Evolutionary conservation across 73 alveolate genomes (phyloP), one percentile per base, ranked within the genome.

Genomic region (Paramecium biaurelia): DNA sequence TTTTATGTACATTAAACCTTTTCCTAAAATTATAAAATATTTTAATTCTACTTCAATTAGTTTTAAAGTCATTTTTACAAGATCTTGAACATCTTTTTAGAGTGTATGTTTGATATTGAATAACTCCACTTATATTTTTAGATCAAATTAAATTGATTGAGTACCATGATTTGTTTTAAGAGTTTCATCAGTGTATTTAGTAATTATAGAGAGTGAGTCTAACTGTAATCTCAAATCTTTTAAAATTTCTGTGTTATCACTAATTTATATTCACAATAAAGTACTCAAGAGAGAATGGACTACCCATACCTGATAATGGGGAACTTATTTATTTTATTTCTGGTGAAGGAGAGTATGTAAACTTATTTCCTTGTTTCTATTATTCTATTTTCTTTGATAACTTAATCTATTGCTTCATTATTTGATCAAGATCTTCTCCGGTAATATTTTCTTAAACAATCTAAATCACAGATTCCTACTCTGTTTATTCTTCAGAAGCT

Each of bases 61-160:
- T 15, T 72, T 38, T 26, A 72, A 72, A 35, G 86, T 37, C 58
- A 35, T 15, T 72, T 72, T 72, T 11, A 72, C 58, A 2, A 35
- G 35, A 35, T 72, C 86, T 32, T 72, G 37, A 38, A 72, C 59
- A 1, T 35, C 58, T 37, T 34, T 63, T 63, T 63, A 32, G 20
- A 63, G 45, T 4, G 59, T 72, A 14, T 72, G 37, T 72, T 72
- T 72, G 8, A 72, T 72, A n/a, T 72, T 72, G 86, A 72, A 72
- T 9, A 72, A 72, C n/a, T 72, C 86, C 8, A 72, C 58, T 37
- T 72, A 37, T 28, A 38, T 72, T 72, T 72, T 38, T 2, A 72
- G 45, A 37, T 72, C 86, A 32, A 35, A 35, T 72, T 72, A 38
- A 6, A 72, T 72, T 12, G 86, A 72, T 35, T 15, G n/a, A 8